Percentiles rank a stretch among this genome's conserved stretches.
phyloP scores from a whole-genome alignment of 1,284 basidiomycete genomes.

The Limonomyces culmigenus region DNA sequence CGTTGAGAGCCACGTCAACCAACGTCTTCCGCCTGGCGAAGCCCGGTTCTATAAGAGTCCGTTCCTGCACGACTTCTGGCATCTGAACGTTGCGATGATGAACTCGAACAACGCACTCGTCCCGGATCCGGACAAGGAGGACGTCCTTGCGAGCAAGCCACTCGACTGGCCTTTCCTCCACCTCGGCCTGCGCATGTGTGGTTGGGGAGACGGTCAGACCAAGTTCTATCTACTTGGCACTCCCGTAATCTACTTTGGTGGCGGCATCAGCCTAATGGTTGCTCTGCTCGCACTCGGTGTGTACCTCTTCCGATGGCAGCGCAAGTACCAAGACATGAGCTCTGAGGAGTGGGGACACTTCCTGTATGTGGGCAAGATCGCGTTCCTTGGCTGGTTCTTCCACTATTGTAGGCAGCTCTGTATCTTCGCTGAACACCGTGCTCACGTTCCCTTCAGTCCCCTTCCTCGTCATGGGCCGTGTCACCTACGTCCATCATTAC shows the following conservation, averaged over 20 bases:
- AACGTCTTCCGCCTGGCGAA: conserved; percentile 73
- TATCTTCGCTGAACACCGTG: conserved; percentile 1
- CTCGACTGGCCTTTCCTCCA: conserved; percentile 89
- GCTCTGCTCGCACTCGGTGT: conserved; percentile 37
- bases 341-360: conserved; percentile 88
- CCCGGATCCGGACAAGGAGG: conserved; percentile 95
- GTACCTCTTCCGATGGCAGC: conserved; percentile 74
- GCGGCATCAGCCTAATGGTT: conserved; percentile 49
- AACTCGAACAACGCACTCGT: conserved; percentile 97
- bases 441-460: conserved; percentile 42
- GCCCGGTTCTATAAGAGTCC: conserved; percentile 78
- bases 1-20: conserved; percentile 94
- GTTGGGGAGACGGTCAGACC: conserved; percentile 77
- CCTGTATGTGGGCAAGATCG: conserved; percentile 83
- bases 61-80: conserved; percentile 95
- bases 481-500: conserved; percentile 84
- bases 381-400: conserved; percentile 82
- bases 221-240: conserved; percentile 95
- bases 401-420: too few species aligned
- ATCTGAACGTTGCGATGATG: conserved; percentile 99
- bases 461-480: conserved; percentile 92
- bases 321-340: conserved; percentile 84
- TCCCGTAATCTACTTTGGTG: conserved; percentile 86
- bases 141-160: conserved; percentile 87
- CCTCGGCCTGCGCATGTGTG: conserved; percentile 89